Conservation (phyloP, 1,139 yeast genomes). For the Zhuliangozyma parablackwelliae region DNA sequence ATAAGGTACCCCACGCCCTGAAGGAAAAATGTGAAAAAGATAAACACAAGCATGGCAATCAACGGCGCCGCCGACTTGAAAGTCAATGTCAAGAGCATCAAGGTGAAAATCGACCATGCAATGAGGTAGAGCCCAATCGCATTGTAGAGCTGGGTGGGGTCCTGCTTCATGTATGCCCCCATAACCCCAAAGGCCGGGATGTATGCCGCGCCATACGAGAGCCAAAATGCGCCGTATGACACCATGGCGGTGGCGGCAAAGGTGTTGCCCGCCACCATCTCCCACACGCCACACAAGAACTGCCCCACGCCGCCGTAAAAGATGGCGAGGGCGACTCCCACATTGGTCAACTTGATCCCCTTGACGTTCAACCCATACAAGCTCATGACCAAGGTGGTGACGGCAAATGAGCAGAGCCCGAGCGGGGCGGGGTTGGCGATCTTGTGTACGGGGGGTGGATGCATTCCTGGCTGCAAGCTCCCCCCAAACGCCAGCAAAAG, state of each 20-base stretch:
- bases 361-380: constrained; percentile 39
- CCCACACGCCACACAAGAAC: constrained; percentile 51
- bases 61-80: constrained; percentile 43
- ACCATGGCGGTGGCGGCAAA: constrained; percentile 42
- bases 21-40: constrained; percentile 35
- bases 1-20: constrained; percentile 40
- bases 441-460: constrained; percentile 30
- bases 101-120: constrained; percentile 44
- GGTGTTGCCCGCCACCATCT: constrained; percentile 35
- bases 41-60: constrained; percentile 28
- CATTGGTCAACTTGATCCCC: constrained; percentile 33
- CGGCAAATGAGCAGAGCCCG: constrained; percentile 52
- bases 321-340: constrained; percentile 39
- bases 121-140: constrained; percentile 42
- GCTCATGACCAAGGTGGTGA: constrained; percentile 46
- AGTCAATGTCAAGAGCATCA: constrained; percentile 34
- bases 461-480: constrained; percentile 34
- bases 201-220: constrained; percentile 34
- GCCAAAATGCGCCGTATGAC: constrained; percentile 45
- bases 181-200: constrained; percentile 47
- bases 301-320: constrained; percentile 49
- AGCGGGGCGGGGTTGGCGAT: constrained; percentile 60
- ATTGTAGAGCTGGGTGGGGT: constrained; percentile 21
- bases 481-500: constrained; percentile 37
- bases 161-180: constrained; percentile 43